Evolutionary conservation across 257 asterid species (phyloP), one percentile per base, ranked within the genome.

Genomic region (Solanum boliviense): DNA sequence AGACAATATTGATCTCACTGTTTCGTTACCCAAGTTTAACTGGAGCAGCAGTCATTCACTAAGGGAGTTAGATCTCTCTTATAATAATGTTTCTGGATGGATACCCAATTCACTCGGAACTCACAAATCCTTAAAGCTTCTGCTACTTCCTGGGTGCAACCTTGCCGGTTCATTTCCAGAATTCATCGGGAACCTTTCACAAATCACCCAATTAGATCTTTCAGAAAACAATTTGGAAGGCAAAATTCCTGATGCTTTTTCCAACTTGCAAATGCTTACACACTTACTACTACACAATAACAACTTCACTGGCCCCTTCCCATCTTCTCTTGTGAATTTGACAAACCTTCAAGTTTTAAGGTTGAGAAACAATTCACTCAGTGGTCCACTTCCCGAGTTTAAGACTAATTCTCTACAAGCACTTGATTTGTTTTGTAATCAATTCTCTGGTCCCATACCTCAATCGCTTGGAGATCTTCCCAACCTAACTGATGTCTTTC

Each of bases 1-100:
- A 7, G 0, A 2, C 1, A 35, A 35, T 35, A 5, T 31, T 31
- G 3, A 36, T 36, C 39, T 7, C 1, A 52, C 27, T 18, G 1
- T 44, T 27, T 81, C 68, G 0, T 44, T 81, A 5, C 16, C 85
- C 2, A 1, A 81, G 86, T 82, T 82, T 48, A 82, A 56, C 70
- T 82, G 86, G 70, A 48, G 68, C 7, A 46, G 68, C 3, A 82
- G 27, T 46, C 41, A 48, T 82, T 12, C 18, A 6, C 72, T 83
- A 34, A 15, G n/a, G 21, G 67, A 46, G 25, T n/a, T 29, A 31
- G 86, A 83, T 20, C 72, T 83, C 71, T 46, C 44, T 58, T 2
- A 0, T 4, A 83, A 31, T 29, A 58, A 34, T 83, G 34, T 83
- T 83, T 31, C 44, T 18, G 46, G 86, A 52, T 12, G 71, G 8